These are phyloP conservation scores for Verticillium longisporum DNA, from an alignment of 2,329 filamentous ascomycete species.

Conservation along the genomic window DNA sequence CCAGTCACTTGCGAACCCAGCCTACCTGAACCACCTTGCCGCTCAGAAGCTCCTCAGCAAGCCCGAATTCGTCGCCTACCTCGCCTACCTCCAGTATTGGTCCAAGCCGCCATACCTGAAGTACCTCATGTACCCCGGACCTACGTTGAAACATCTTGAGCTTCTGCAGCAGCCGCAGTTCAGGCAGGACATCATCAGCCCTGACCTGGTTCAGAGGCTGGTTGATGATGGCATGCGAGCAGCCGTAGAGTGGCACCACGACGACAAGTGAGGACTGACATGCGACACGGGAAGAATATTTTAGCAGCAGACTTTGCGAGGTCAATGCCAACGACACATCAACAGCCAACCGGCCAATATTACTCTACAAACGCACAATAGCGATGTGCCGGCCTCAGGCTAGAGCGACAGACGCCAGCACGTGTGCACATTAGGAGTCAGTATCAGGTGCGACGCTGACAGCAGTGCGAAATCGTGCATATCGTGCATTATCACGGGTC, in stretches of 20 bases:
- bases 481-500: background rate
- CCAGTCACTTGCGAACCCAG: conserved; percentile 71
- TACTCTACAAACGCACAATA: too few species aligned
- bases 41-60: conserved; percentile 67
- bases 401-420: too few species aligned
- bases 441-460: too few species aligned
- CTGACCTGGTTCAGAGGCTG: conserved; percentile 62
- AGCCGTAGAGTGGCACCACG: conserved; percentile 46
- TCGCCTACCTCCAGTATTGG: conserved; percentile 91
- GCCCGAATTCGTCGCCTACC: conserved; percentile 76
- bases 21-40: conserved; percentile 75
- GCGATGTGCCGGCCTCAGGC: too few species aligned
- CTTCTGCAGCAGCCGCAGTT: conserved; percentile 85
- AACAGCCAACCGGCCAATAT: too few species aligned
- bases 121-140: conserved; percentile 84
- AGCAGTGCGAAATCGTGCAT: too few species aligned
- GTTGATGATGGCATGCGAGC: conserved; percentile 47
- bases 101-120: conserved; percentile 77
- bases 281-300: too few species aligned
- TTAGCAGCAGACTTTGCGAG: too few species aligned
- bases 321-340: too few species aligned
- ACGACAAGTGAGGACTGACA: conserved; percentile 5
- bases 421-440: too few species aligned
- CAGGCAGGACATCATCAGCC: conserved; percentile 77
- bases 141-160: conserved; percentile 80